phyloP scores from a whole-genome alignment of 2,329 filamentous ascomycete genomes.

The Penicillium sp. region DNA sequence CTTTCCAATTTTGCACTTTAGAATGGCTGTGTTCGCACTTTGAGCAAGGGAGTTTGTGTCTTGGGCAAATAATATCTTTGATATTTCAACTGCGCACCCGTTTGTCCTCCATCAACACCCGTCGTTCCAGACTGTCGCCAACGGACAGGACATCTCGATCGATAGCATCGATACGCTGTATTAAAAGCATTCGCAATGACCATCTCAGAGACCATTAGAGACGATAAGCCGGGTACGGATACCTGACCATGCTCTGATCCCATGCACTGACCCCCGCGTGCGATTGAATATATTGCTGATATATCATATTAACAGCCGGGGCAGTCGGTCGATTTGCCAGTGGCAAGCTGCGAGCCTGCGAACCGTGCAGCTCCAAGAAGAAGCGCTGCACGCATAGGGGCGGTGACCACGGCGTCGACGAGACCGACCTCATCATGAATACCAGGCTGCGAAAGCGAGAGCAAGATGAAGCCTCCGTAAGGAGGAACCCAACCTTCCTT shows the following conservation, averaged over 20 bases:
- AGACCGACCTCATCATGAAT: background rate
- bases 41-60: too few species aligned
- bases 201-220: too few species aligned
- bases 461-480: background rate
- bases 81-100: background rate
- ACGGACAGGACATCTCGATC: background rate
- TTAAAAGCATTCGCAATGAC: background rate
- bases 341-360: conserved; percentile 12
- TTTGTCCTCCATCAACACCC: background rate
- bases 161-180: background rate
- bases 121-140: background rate
- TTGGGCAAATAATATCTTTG: background rate
- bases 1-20: too few species aligned
- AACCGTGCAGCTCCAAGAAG: conserved; percentile 25
- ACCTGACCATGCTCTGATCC: background rate
- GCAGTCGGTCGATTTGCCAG: background rate
- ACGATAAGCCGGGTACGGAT: background rate
- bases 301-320: background rate
- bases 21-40: too few species aligned
- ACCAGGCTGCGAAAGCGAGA: background rate
- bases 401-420: background rate
- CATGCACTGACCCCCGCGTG: background rate
- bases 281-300: background rate
- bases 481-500: background rate
- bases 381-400: conserved; percentile 25